phyloP scores from a whole-genome alignment of 352 stramenopile species.

The Phytophthora cryptogea region DNA sequence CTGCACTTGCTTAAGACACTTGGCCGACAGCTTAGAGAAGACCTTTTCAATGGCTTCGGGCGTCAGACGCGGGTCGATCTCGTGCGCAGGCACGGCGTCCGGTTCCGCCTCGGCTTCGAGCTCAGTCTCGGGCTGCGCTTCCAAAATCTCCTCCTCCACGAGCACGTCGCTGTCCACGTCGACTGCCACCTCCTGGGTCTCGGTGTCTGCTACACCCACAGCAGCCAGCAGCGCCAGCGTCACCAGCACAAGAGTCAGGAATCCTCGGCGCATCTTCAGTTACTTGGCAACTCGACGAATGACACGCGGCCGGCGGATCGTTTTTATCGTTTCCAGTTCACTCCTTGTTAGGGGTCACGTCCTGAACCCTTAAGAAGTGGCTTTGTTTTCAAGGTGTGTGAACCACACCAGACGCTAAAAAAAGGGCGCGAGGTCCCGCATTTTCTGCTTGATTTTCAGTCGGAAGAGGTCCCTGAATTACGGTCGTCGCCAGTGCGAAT shows the following conservation, averaged over 20 bases:
- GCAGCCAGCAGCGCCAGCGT: constrained; percentile 47
- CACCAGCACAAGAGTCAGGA: constrained; percentile 55
- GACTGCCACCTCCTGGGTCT: constrained; percentile 38
- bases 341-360: constrained; percentile 2
- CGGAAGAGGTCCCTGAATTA: background rate
- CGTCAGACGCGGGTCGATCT: constrained; percentile 55
- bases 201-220: constrained; percentile 26
- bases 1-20: constrained; percentile 75
- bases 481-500: background rate
- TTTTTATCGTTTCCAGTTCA: constrained; percentile 6
- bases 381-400: background rate
- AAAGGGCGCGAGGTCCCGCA: constrained; percentile 9
- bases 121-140: constrained; percentile 31
- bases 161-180: constrained; percentile 47
- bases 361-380: too few species aligned
- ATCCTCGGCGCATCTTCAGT: constrained; percentile 43
- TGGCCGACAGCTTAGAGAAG: constrained; percentile 74
- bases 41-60: constrained; percentile 68
- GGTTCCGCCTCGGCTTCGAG: constrained; percentile 21
- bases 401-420: constrained; percentile 21
- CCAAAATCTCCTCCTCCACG: constrained; percentile 50
- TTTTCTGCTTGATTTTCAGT: constrained; percentile 31
- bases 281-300: constrained; percentile 30
- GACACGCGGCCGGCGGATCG: constrained; percentile 17
- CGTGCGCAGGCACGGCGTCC: constrained; percentile 20